These are phyloP conservation scores for Fusarium acutatum DNA, from an alignment of 2,329 filamentous ascomycete species.

Conservation along the genomic window DNA sequence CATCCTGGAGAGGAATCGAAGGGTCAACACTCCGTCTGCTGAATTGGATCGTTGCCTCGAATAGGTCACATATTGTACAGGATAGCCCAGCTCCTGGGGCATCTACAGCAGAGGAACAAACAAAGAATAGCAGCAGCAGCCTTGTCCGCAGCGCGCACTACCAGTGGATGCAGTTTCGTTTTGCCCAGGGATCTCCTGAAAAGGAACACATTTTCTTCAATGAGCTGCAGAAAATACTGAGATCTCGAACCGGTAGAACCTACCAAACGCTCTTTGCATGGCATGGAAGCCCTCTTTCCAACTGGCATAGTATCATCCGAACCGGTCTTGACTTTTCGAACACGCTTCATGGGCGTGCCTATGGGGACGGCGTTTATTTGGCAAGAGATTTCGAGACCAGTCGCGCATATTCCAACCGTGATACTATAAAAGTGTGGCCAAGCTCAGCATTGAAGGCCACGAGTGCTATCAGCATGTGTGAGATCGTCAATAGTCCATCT, in stretches of 20 bases:
- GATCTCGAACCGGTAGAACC: slow-evolving; percentile 44
- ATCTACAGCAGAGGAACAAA: neutral
- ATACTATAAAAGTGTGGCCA: slow-evolving; percentile 61
- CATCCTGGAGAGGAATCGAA: slow-evolving; percentile 63
- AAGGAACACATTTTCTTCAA: slow-evolving; percentile 80
- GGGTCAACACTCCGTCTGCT: slow-evolving; percentile 73
- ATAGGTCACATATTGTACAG: slow-evolving; percentile 85
- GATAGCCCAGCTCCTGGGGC: slow-evolving; percentile 58
- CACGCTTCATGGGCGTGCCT: slow-evolving; percentile 71
- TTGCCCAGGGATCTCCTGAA: slow-evolving; percentile 87
- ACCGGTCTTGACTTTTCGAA: slow-evolving; percentile 79
- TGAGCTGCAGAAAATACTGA: slow-evolving; percentile 59
- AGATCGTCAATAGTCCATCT: slow-evolving; percentile 78
- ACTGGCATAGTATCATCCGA: slow-evolving; percentile 92
- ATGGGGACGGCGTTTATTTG: slow-evolving; percentile 85
- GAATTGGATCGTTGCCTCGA: slow-evolving; percentile 90
- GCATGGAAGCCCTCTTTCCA: slow-evolving; percentile 79
- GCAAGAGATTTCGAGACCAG: slow-evolving; percentile 50
- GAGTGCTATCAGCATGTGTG: slow-evolving; percentile 77
- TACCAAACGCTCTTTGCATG: slow-evolving; percentile 83
- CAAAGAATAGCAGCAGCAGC: slow-evolving; percentile 30
- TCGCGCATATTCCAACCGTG: slow-evolving; percentile 6
- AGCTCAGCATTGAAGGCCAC: slow-evolving; percentile 69
- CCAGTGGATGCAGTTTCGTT: slow-evolving; percentile 80
- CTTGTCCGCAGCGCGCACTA: slow-evolving; percentile 69